phyloP scores from a whole-genome alignment of 768 basidiomycete genomes.

The Tubosaeta sp. region DNA sequence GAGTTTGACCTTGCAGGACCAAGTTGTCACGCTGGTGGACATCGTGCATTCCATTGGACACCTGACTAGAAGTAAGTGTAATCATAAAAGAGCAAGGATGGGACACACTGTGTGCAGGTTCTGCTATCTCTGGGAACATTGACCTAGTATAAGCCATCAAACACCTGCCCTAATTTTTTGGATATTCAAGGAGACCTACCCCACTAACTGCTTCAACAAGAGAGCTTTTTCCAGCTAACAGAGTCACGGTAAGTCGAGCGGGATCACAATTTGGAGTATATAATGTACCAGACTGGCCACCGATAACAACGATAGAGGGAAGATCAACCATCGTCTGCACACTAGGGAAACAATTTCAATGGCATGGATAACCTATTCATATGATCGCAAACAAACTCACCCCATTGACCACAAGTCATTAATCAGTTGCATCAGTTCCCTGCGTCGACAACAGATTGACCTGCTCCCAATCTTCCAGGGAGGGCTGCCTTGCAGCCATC shows the following conservation, averaged over 20 bases:
- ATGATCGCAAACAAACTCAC: no score
- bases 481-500: neutral
- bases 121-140: slow-evolving; percentile 59
- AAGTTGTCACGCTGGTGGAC: slow-evolving; percentile 34
- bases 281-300: slow-evolving; percentile 48
- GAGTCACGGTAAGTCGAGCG: neutral
- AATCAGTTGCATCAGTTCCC: slow-evolving; percentile 37
- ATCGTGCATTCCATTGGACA: slow-evolving; percentile 54
- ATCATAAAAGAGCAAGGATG: neutral
- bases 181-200: slow-evolving; percentile 28
- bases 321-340: slow-evolving; percentile 38
- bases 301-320: slow-evolving; percentile 52
- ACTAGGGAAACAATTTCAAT: slow-evolving; percentile 23
- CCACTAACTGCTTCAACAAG: slow-evolving; percentile 55
- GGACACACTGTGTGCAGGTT: slow-evolving; percentile 50
- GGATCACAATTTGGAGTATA: neutral
- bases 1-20: slow-evolving; percentile 45
- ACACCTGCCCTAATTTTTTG: neutral
- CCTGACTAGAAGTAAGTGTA: slow-evolving; percentile 23
- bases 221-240: slow-evolving; percentile 54
- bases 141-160: slow-evolving; percentile 35
- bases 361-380: neutral
- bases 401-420: slow-evolving; percentile 39
- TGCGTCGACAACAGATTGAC: slow-evolving; percentile 31
- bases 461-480: slow-evolving; percentile 14